Conservation (phyloP, 805 yeast genomes). For the Candida parachauliodes region DNA sequence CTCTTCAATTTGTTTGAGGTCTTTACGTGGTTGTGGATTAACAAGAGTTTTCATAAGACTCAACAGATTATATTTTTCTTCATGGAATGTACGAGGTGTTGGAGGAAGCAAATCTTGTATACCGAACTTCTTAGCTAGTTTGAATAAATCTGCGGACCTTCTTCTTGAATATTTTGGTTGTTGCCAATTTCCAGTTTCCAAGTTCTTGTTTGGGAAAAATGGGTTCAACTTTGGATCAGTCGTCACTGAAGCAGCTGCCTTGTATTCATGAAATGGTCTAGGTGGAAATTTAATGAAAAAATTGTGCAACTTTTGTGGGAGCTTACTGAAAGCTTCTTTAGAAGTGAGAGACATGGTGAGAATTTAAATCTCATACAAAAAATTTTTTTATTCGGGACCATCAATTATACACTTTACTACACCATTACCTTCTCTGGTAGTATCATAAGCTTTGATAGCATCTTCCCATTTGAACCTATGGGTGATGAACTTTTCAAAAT, state of each 20-base stretch:
- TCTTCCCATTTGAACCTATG: slow-evolving; percentile 70
- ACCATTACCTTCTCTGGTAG: slow-evolving; percentile 60
- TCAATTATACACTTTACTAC: slow-evolving; percentile 78
- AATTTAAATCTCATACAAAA: not conserved
- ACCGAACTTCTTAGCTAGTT: slow-evolving; percentile 80
- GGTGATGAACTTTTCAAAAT: slow-evolving; percentile 67
- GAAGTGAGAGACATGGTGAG: slow-evolving; percentile 27
- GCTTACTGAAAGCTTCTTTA: slow-evolving; percentile 49
- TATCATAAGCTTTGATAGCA: slow-evolving; percentile 73
- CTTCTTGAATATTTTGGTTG: slow-evolving; percentile 76
- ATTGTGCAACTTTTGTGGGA: slow-evolving; percentile 66
- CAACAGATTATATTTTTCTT: slow-evolving; percentile 70
- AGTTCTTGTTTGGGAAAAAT: slow-evolving; percentile 79
- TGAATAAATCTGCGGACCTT: slow-evolving; percentile 78
- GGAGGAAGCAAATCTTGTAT: slow-evolving; percentile 73
- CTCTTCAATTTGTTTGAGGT: slow-evolving; percentile 64
- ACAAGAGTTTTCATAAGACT: slow-evolving; percentile 72
- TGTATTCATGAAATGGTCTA: slow-evolving; percentile 65
- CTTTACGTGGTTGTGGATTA: slow-evolving; percentile 74
- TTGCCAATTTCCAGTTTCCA: slow-evolving; percentile 73
- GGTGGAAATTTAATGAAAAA: slow-evolving; percentile 87
- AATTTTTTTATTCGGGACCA: slow-evolving; percentile 53
- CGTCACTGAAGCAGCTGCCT: slow-evolving; percentile 60
- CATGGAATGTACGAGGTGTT: slow-evolving; percentile 66
- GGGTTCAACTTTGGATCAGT: slow-evolving; percentile 77